Percentiles rank a stretch among this genome's conserved stretches.
Evolutionary conservation across 2,329 filamentous ascomycete genomes (phyloP).

Genomic region (Diplodia sapinea): DNA sequence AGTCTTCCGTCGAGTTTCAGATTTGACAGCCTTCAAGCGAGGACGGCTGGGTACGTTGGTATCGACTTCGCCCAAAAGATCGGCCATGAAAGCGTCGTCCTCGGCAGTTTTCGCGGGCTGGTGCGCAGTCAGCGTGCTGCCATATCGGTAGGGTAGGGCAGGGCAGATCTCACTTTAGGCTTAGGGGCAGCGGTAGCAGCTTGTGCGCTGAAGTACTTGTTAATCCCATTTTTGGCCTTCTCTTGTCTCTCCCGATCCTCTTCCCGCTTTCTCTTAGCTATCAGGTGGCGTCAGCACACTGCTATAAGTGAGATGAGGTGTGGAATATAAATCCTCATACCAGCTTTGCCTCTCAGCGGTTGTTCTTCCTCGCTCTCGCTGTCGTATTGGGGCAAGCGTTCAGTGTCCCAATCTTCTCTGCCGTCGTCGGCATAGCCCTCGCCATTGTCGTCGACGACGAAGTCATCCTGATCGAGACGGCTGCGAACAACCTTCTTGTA

Average conservation of each 20-base stretch:
- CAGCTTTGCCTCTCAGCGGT: conserved; percentile 64
- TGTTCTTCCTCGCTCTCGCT: conserved; percentile 77
- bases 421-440: conserved; percentile 97
- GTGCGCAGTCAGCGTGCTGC: neutral
- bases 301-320: neutral
- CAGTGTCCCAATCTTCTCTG: conserved; percentile 71
- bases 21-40: conserved; percentile 70
- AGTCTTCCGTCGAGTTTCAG: conserved; percentile 76
- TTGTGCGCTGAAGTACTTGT: conserved; percentile 89
- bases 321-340: conserved; percentile 42
- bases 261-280: conserved; percentile 85
- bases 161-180: conserved; percentile 67
- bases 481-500: conserved; percentile 92
- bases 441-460: conserved; percentile 97
- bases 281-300: neutral
- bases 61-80: conserved; percentile 86
- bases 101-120: conserved; percentile 77
- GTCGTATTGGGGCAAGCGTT: conserved; percentile 64
- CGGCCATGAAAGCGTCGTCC: conserved; percentile 85
- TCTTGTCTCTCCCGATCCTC: conserved; percentile 85
- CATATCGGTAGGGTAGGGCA: no score
- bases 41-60: conserved; percentile 68
- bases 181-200: conserved; percentile 69
- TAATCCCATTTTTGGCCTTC: conserved; percentile 88
- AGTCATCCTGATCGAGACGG: conserved; percentile 91